Conservation (phyloP, 2,329 filamentous ascomycete genomes). For the Curvularia verruculosa region DNA sequence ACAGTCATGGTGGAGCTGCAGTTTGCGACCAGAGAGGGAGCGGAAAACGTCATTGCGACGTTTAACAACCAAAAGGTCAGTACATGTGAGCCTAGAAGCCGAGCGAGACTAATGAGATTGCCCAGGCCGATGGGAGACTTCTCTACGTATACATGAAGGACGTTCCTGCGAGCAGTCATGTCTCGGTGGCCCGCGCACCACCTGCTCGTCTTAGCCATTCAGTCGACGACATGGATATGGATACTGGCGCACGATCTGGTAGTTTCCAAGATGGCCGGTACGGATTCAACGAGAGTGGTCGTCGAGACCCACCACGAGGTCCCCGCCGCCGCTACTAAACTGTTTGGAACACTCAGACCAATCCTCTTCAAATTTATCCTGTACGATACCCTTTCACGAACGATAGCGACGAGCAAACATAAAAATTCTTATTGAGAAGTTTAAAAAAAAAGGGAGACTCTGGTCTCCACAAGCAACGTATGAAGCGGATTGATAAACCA, state of each 20-base stretch:
- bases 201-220: conserved; percentile 30
- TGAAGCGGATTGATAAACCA: neutral
- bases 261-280: conserved; percentile 54
- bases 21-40: conserved; percentile 73
- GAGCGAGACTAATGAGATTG: conserved; percentile 16
- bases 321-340: conserved; percentile 43
- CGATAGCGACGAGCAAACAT: conserved; percentile 12
- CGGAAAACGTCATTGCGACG: conserved; percentile 73
- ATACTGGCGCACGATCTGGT: conserved; percentile 39
- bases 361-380: conserved; percentile 19
- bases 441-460: neutral
- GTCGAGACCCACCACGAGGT: conserved; percentile 39
- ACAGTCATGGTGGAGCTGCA: conserved; percentile 79
- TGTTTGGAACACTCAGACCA: neutral
- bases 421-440: neutral
- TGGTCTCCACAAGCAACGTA: neutral
- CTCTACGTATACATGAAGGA: conserved; percentile 75
- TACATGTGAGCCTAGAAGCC: conserved; percentile 10
- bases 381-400: conserved; percentile 37
- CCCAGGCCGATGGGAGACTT: conserved; percentile 75
- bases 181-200: conserved; percentile 39
- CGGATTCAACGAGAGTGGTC: conserved; percentile 47
- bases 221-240: conserved; percentile 53
- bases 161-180: conserved; percentile 35
- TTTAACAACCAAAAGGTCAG: conserved; percentile 80